Evolutionary conservation across 306 rosid genomes (phyloP).

Genomic region (Delonix regia): DNA sequence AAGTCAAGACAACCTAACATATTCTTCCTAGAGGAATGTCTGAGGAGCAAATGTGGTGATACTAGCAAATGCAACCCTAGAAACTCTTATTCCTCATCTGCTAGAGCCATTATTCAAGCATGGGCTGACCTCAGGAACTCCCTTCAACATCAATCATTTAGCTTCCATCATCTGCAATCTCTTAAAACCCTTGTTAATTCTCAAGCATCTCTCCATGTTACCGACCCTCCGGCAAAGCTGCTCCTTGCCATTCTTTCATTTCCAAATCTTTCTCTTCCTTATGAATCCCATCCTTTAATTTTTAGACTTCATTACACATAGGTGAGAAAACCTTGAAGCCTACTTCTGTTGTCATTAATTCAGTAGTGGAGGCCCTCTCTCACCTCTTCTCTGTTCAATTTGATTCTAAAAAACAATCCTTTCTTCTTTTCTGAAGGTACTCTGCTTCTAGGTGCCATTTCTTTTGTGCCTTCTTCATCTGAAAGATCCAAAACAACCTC

Average conservation of each 20-base stretch:
- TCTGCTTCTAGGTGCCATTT: slow-evolving; percentile 69
- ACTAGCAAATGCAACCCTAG: slow-evolving; percentile 35
- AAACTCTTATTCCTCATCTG: slow-evolving; percentile 52
- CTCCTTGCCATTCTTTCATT: slow-evolving; percentile 64
- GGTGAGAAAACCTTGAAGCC: slow-evolving; percentile 75
- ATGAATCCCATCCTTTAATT: slow-evolving; percentile 54
- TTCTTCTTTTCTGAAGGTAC: slow-evolving; percentile 53
- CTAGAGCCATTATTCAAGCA: slow-evolving; percentile 78
- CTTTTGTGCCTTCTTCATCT: slow-evolving; percentile 55
- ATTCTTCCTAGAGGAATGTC: slow-evolving; percentile 76
- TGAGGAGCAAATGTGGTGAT: slow-evolving; percentile 52
- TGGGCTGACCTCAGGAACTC: slow-evolving; percentile 79
- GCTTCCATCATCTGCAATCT: slow-evolving; percentile 55
- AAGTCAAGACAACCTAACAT: slow-evolving; percentile 57
- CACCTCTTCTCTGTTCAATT: slow-evolving; percentile 40
- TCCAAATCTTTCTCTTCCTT: slow-evolving; percentile 50
- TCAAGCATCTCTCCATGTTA: slow-evolving; percentile 72
- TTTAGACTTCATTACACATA: slow-evolving; percentile 73
- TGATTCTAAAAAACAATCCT: slow-evolving; percentile 42
- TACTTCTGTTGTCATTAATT: slow-evolving; percentile 50
- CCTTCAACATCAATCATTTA: slow-evolving; percentile 51
- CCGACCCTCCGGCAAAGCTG: slow-evolving; percentile 84
- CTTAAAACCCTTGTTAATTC: slow-evolving; percentile 69
- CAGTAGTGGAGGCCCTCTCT: slow-evolving; percentile 49
- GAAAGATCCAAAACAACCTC: slow-evolving; percentile 53